Conservation (phyloP, 1,284 basidiomycete genomes). For the Ganoderma boninense region DNA sequence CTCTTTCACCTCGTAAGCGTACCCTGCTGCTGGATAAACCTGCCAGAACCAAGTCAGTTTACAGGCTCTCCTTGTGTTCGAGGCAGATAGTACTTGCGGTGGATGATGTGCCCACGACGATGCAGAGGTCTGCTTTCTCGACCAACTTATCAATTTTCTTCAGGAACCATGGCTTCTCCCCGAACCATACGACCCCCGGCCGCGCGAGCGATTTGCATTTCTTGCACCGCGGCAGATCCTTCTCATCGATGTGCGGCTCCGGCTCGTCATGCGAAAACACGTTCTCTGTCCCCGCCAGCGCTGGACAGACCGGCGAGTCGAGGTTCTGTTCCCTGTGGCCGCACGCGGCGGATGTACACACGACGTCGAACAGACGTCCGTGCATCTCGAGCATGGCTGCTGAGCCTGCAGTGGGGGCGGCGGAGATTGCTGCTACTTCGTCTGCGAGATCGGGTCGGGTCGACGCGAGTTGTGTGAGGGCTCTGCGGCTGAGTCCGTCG, state of each 20-base stretch:
- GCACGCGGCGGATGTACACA: slow-evolving; percentile 56
- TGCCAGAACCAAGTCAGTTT: slow-evolving; percentile 23
- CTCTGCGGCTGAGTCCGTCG: slow-evolving; percentile 62
- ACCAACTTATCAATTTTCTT: slow-evolving; percentile 55
- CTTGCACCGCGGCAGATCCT: slow-evolving; percentile 59
- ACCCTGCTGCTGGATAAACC: slow-evolving; percentile 58
- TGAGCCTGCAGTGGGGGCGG: slow-evolving; percentile 31
- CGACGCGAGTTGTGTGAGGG: slow-evolving; percentile 36
- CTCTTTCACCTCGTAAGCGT: slow-evolving; percentile 37
- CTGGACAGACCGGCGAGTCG: slow-evolving; percentile 58
- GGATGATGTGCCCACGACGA: slow-evolving; percentile 72
- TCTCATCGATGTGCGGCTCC: slow-evolving; percentile 53
- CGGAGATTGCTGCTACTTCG: slow-evolving; percentile 11
- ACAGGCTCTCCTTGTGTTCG: neutral
- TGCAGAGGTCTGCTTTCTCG: slow-evolving; percentile 60
- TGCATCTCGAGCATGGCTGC: slow-evolving; percentile 68
- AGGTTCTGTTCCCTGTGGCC: slow-evolving; percentile 50
- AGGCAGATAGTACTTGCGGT: slow-evolving; percentile 47
- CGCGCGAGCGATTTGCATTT: slow-evolving; percentile 59
- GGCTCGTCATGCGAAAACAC: slow-evolving; percentile 46
- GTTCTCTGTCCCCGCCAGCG: slow-evolving; percentile 59
- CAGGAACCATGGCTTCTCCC: slow-evolving; percentile 56
- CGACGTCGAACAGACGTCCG: slow-evolving; percentile 64
- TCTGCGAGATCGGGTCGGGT: slow-evolving; percentile 22
- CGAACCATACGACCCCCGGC: slow-evolving; percentile 77